Conservation (phyloP, 1,139 yeast genomes). For the Yamadazyma conglobata region DNA sequence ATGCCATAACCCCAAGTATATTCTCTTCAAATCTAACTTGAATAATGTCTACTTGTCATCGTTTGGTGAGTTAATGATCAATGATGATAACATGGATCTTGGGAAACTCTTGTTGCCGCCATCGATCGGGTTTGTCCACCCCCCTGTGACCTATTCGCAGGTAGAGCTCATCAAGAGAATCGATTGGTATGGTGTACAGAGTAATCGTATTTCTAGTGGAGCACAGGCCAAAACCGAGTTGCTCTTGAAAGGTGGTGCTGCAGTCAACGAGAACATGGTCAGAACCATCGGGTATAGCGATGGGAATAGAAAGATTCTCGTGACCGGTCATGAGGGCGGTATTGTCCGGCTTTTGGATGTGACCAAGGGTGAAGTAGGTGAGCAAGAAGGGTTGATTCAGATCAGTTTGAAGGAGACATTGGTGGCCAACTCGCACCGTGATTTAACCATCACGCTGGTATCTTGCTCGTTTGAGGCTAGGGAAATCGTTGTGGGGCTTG, state of each 20-base stretch:
- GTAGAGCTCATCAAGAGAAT: conserved; percentile 58
- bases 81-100: conserved; percentile 53
- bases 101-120: conserved; percentile 73
- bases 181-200: conserved; percentile 75
- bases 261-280: conserved; percentile 28
- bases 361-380: conserved; percentile 70
- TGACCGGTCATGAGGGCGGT: conserved; percentile 84
- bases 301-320: conserved; percentile 54
- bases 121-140: conserved; percentile 71
- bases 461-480: conserved; percentile 75
- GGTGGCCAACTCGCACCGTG: conserved; percentile 23
- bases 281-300: conserved; percentile 56
- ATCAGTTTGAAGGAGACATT: conserved; percentile 35
- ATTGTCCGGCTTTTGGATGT: conserved; percentile 77
- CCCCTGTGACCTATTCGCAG: conserved; percentile 58
- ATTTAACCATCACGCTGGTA: conserved; percentile 49
- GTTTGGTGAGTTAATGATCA: conserved; percentile 21
- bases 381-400: conserved; percentile 42
- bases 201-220: conserved; percentile 31
- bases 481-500: conserved; percentile 71
- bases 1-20: conserved; percentile 60
- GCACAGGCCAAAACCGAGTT: conserved; percentile 36
- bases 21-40: conserved; percentile 55
- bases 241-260: conserved; percentile 74
- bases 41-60: conserved; percentile 44